Evolutionary conservation across 2,329 filamentous ascomycete genomes (phyloP).

Genomic region (Trichoderma aggressivum): DNA sequence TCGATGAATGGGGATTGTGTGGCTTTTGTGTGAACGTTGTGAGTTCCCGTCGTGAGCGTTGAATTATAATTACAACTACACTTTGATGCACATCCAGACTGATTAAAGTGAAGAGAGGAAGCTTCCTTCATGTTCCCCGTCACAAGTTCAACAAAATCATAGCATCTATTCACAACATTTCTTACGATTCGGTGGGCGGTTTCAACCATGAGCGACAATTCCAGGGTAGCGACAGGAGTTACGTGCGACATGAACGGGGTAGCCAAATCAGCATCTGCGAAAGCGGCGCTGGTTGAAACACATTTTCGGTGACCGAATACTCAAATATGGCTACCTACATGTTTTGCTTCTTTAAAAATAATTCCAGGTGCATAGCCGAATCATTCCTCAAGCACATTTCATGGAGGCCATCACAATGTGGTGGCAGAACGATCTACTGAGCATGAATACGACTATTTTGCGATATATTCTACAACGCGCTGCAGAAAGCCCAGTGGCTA

Average conservation of each 20-base stretch:
- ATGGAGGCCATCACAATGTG: neutral
- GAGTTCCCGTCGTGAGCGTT: neutral
- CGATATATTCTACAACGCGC: too few species aligned
- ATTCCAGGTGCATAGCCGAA: neutral
- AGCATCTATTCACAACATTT: neutral
- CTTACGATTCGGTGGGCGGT: neutral
- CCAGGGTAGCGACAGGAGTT: neutral
- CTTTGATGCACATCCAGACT: neutral
- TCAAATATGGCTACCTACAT: neutral
- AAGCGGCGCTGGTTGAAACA: too few species aligned
- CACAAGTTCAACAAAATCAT: too few species aligned
- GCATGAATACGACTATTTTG: neutral
- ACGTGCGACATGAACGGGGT: neutral
- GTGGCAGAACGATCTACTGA: neutral
- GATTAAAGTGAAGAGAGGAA: neutral
- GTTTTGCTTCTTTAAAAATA: neutral
- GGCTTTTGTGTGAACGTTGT: neutral
- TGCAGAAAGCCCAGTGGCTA: neutral
- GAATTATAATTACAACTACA: neutral
- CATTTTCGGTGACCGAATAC: neutral
- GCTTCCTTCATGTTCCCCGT: neutral
- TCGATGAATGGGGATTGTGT: neutral
- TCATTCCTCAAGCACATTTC: neutral
- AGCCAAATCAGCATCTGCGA: neutral
- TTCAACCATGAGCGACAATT: neutral